Evolutionary conservation across 441 rosid species (phyloP).

Genomic region (Corymbia citriodora): DNA sequence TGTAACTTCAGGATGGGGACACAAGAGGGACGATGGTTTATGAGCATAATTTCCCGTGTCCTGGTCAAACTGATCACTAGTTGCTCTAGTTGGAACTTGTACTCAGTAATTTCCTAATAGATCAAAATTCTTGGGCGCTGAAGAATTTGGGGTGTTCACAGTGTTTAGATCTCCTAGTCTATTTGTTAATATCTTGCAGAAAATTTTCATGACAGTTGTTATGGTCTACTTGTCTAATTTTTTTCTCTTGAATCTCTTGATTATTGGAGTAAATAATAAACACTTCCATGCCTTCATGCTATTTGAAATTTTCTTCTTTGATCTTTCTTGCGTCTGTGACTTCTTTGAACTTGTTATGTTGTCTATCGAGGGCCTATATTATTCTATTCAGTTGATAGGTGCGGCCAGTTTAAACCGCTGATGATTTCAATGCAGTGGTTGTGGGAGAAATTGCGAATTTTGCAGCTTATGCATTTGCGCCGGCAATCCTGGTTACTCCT

Average conservation of each 20-base stretch:
- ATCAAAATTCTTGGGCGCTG: neutral
- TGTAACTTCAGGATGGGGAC: neutral
- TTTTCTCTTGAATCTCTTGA: neutral
- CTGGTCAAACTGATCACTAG: neutral
- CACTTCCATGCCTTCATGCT: neutral
- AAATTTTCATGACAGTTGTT: neutral
- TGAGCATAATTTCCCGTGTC: neutral
- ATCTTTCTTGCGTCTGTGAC: neutral
- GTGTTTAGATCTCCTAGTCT: neutral
- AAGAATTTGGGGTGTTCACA: neutral
- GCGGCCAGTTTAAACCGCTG: neutral
- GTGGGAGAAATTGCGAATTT: conserved; percentile 73
- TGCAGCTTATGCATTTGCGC: conserved; percentile 75
- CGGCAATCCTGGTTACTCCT: conserved; percentile 65
- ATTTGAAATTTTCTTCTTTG: neutral
- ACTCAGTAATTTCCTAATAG: neutral
- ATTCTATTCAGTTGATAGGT: neutral
- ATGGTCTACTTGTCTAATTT: neutral
- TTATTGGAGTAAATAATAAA: neutral
- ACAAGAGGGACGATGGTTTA: neutral
- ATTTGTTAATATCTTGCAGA: neutral
- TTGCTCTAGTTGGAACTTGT: neutral
- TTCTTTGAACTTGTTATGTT: neutral
- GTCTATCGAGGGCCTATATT: neutral
- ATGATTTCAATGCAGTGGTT: conserved; percentile 31